Evolutionary conservation across 2,329 filamentous ascomycete species (phyloP).

Genomic region (Clonostachys byssicola): DNA sequence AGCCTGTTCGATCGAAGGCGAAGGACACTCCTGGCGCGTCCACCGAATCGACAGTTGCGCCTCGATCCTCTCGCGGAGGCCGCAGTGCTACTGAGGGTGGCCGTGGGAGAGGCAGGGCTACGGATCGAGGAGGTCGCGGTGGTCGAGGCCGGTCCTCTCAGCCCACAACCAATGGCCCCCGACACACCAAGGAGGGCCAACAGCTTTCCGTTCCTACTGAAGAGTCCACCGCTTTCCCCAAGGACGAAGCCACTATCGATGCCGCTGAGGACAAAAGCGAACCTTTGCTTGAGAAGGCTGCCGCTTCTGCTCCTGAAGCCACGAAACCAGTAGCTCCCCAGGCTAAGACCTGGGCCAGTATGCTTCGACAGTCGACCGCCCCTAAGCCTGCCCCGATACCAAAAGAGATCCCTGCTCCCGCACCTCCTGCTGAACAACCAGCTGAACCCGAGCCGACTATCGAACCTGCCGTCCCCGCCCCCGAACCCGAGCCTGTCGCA

Average conservation of each 20-base stretch:
- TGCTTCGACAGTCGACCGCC: slow-evolving; percentile 58
- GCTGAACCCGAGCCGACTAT: slow-evolving; percentile 27
- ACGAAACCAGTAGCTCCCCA: slow-evolving; percentile 31
- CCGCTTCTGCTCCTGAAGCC: slow-evolving; percentile 26
- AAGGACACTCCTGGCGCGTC: slow-evolving; percentile 52
- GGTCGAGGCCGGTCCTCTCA: slow-evolving; percentile 55
- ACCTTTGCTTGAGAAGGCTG: slow-evolving; percentile 21
- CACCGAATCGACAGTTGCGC: slow-evolving; percentile 43
- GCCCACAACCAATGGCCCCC: slow-evolving; percentile 57
- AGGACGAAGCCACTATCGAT: slow-evolving; percentile 27
- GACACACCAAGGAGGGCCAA: slow-evolving; percentile 45
- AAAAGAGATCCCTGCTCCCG: slow-evolving; percentile 41
- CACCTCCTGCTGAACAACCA: slow-evolving; percentile 23
- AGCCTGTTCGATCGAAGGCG: slow-evolving; percentile 68
- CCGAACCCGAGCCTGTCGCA: slow-evolving; percentile 24
- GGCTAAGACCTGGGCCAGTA: slow-evolving; percentile 69
- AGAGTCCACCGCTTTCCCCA: slow-evolving; percentile 54
- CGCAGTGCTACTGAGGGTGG: slow-evolving; percentile 58
- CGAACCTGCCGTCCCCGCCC: slow-evolving; percentile 19
- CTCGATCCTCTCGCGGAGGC: slow-evolving; percentile 53
- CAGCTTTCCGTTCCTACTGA: slow-evolving; percentile 63
- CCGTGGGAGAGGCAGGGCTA: slow-evolving; percentile 58
- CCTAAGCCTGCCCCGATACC: slow-evolving; percentile 55
- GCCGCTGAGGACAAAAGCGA: slow-evolving; percentile 24
- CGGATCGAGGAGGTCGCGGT: slow-evolving; percentile 57